phyloP scores from a whole-genome alignment of 306 rosid species.

The Ammopiptanthus mongolicus region DNA sequence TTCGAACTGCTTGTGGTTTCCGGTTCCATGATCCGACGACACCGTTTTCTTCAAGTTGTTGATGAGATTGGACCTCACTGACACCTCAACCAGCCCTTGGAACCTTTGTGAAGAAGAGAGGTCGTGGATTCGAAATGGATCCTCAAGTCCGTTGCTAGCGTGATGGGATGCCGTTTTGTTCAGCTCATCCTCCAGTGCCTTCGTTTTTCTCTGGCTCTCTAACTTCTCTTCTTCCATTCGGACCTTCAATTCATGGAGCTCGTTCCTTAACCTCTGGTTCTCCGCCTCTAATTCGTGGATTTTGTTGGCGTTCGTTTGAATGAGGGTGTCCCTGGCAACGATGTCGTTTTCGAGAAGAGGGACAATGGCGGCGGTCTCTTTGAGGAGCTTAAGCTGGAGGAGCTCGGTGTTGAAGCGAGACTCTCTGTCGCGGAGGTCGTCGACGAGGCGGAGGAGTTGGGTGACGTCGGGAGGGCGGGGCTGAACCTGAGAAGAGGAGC shows the following conservation, averaged over 20 bases:
- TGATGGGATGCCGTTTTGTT: slow-evolving; percentile 42
- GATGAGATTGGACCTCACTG: slow-evolving; percentile 48
- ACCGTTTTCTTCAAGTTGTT: slow-evolving; percentile 44
- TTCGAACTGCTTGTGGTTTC: slow-evolving; percentile 34
- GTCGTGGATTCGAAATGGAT: slow-evolving; percentile 30
- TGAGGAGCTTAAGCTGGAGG: slow-evolving; percentile 68
- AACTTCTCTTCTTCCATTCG: slow-evolving; percentile 30
- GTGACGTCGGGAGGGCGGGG: slow-evolving; percentile 76
- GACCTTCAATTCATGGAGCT: slow-evolving; percentile 25
- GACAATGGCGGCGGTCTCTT: slow-evolving; percentile 62
- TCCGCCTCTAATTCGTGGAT: slow-evolving; percentile 42
- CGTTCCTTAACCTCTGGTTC: slow-evolving; percentile 32
- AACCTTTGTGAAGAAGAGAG: slow-evolving; percentile 54
- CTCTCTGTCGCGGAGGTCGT: slow-evolving; percentile 82
- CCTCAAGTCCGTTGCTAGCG: slow-evolving; percentile 18
- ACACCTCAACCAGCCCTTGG: slow-evolving; percentile 51
- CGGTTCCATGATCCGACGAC: slow-evolving; percentile 6
- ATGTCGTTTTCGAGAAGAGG: slow-evolving; percentile 69
- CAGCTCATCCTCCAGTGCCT: slow-evolving; percentile 54
- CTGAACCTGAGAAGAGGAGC: slow-evolving; percentile 89
- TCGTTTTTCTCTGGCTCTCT: slow-evolving; percentile 24
- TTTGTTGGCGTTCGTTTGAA: slow-evolving; percentile 21
- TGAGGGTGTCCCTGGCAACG: slow-evolving; percentile 30
- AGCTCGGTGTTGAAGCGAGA: slow-evolving; percentile 71
- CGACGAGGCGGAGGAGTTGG: slow-evolving; percentile 72